Conservation (phyloP, 176 grass and related monocot species). For the Phyllostachys edulis region DNA sequence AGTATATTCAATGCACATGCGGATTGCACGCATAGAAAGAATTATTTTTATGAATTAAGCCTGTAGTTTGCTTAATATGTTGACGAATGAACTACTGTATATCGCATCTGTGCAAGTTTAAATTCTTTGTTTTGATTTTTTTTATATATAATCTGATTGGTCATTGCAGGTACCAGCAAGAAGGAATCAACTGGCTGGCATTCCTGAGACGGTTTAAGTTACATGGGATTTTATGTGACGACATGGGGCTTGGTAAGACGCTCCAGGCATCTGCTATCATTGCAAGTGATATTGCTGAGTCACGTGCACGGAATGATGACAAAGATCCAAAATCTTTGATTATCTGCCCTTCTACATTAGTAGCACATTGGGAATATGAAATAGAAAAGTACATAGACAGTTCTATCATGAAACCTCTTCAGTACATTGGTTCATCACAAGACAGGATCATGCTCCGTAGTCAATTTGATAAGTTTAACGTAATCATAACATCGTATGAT, state of each 20-base stretch:
- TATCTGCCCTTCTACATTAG: slow-evolving; percentile 94
- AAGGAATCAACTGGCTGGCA: slow-evolving; percentile 97
- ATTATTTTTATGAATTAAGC: neutral
- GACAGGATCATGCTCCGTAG: slow-evolving; percentile 66
- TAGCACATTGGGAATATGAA: slow-evolving; percentile 98
- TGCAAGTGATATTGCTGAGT: slow-evolving; percentile 86
- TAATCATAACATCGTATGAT: slow-evolving; percentile 97
- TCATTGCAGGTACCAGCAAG: slow-evolving; percentile 88
- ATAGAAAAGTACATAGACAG: slow-evolving; percentile 95
- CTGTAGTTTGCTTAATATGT: slow-evolving; percentile 15
- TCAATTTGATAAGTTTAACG: slow-evolving; percentile 83
- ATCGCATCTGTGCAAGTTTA: slow-evolving; percentile 1
- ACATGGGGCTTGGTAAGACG: slow-evolving; percentile 99
- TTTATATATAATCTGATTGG: slow-evolving; percentile 12
- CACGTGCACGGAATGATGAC: slow-evolving; percentile 42
- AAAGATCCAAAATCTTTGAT: slow-evolving; percentile 88
- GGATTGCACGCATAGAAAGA: neutral
- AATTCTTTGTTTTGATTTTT: neutral
- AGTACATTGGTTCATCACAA: slow-evolving; percentile 85
- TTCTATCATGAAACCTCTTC: slow-evolving; percentile 77
- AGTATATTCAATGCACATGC: neutral
- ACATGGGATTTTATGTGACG: slow-evolving; percentile 99
- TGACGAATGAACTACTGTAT: neutral
- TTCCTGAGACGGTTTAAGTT: slow-evolving; percentile 93
- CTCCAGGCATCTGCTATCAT: slow-evolving; percentile 96